Evolutionary conservation across 768 basidiomycete genomes (phyloP).

Genomic region (Lactarius sp.): DNA sequence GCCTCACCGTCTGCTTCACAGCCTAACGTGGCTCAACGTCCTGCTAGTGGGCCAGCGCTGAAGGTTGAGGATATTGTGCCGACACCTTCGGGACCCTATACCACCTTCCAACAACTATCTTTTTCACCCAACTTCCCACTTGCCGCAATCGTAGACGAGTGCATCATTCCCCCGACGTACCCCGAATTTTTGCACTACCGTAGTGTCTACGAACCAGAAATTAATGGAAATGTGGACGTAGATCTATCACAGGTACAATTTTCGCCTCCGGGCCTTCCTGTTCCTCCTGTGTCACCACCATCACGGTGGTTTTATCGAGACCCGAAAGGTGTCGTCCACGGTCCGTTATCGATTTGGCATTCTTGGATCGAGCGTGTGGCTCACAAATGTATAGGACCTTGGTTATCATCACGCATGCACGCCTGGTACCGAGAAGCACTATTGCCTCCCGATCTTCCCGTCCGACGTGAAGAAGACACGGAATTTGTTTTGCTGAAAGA

Average conservation of each 20-base stretch:
- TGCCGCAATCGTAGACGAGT: conserved; percentile 83
- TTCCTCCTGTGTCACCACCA: conserved; percentile 61
- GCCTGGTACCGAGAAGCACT: conserved; percentile 84
- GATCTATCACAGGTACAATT: conserved; percentile 62
- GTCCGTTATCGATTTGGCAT: conserved; percentile 38
- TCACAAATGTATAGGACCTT: conserved; percentile 52
- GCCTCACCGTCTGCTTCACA: conserved; percentile 24
- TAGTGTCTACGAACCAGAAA: conserved; percentile 54
- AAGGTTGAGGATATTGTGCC: conserved; percentile 64
- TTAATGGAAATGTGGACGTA: conserved; percentile 36
- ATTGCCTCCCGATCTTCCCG: conserved; percentile 76
- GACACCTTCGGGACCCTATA: conserved; percentile 74
- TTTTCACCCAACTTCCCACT: conserved; percentile 88
- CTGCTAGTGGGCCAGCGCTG: conserved; percentile 32
- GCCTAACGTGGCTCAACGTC: conserved; percentile 27
- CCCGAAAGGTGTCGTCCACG: conserved; percentile 75
- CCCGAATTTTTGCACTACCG: conserved; percentile 71
- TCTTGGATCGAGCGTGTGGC: not conserved
- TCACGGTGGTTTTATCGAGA: conserved; percentile 81
- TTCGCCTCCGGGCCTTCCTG: conserved; percentile 73
- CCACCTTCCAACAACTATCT: conserved; percentile 84
- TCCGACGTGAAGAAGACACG: conserved; percentile 68
- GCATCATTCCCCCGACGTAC: conserved; percentile 89
- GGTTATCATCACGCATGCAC: conserved; percentile 86
- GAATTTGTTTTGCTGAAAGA: conserved; percentile 68